Evolutionary conservation across 306 rosid genomes (phyloP).

Genomic region (Cicer yamashitae): DNA sequence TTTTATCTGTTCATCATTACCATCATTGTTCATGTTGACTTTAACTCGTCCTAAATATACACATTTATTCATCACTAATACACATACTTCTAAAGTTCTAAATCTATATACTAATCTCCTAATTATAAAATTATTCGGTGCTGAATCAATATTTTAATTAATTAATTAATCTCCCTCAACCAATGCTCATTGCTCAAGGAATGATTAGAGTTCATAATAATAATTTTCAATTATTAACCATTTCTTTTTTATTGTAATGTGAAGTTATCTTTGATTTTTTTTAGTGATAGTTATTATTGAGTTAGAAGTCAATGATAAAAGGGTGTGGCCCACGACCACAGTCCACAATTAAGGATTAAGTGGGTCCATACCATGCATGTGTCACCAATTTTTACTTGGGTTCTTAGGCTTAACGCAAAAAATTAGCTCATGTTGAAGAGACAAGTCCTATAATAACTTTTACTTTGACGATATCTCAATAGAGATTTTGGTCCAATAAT

Average conservation of each 20-base stretch:
- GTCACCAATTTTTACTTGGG: neutral
- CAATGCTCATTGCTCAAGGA: constrained; percentile 34
- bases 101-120: neutral
- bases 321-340: no score
- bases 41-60: neutral
- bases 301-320: constrained; percentile 19
- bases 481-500: neutral
- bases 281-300: constrained; percentile 7
- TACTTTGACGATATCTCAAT: neutral
- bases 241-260: neutral
- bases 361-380: constrained; percentile 37
- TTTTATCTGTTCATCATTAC: constrained; percentile 10
- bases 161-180: neutral
- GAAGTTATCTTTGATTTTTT: neutral
- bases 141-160: constrained; percentile 15
- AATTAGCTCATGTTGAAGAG: neutral
- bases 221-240: constrained; percentile 3
- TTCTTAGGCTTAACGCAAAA: neutral
- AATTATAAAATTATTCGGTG: constrained; percentile 8
- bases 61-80: constrained; percentile 26
- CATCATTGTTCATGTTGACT: constrained; percentile 43
- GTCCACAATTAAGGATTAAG: constrained; percentile 13
- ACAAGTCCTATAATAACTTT: neutral
- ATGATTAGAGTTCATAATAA: constrained; percentile 22
- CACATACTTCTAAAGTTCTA: constrained; percentile 43